Base-by-base conservation (phyloP, 495 filamentous ascomycete genomes). In the Tuber brumale region DNA sequence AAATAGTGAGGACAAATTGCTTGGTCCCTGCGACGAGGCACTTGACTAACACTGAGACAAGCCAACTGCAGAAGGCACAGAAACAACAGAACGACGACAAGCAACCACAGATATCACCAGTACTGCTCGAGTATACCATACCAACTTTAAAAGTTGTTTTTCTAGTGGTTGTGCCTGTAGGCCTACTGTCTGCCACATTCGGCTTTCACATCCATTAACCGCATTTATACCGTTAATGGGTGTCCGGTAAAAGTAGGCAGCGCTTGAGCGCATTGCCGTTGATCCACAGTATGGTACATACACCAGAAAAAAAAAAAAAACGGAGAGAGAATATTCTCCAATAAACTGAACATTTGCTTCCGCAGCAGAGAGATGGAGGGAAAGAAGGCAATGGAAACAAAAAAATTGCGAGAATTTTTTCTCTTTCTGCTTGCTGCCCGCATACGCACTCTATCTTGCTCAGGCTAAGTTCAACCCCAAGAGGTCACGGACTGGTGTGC, bases 401-500 rank as follows among this genome's bases (percentile, higher is more conserved):
- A 66, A 31, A 18, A 4, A 35, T 66, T 66, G 57, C 57, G 57
- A 66, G 27, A 66, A 35, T 66, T 66, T 27, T 61, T 31, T 31
- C 27, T 18, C 57, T 4, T 66, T 66, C 31, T 14, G 57, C 27
- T 31, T 18, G 57, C 6, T 66, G 7, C 31, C 57, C 35, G 57
- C 57, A 66, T 66, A 14, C 57, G 27, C 57, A 66, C 57, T 66
- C 31, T 66, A 35, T 66, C 57, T 66, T 35, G 57, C 57, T 66
- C 57, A 66, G 57, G 57, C 57, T 66, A 66, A 66, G 57, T 66
- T 66, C 57, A 7, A 35, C 27, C 27, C 4, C 57, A 66, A 66
- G 19, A 35, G 57, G 57, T 66, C 27, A 35, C 57, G 57, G 57
- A 66, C 57, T 66, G 57, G 57, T 66, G 57, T 66, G 57, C 57